Base-by-base conservation (phyloP, 306 rosid genomes). In the Vigna radiata region DNA sequence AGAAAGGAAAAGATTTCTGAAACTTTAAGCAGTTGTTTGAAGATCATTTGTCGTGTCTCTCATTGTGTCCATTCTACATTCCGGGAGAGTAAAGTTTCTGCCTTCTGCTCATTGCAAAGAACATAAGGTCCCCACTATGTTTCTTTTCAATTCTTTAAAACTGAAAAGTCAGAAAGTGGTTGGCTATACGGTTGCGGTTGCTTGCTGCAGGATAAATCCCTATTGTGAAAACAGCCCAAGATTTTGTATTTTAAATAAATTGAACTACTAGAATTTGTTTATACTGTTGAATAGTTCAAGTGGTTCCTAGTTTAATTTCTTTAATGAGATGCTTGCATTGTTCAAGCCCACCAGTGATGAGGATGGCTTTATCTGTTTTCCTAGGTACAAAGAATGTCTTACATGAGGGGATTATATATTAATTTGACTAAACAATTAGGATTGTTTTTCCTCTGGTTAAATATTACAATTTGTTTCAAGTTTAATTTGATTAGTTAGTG, bases 11-110 rank as follows among this genome's bases (percentile, higher is more conserved):
- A 54, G 18, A 2, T 29, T 9, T 25, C 56, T 71, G 29, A 61
- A 79, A 70, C 53, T 75, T 81, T 29, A 58, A 70, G 70, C 53
- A 1, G 55, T n/a, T 47, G 67, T 67, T 50, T 8, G 54, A 70
- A 64, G 56, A 47, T 50, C 11, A 41, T 39, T 69, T 58, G 79
- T 59, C 68, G 23, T 50, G 48, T 58, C 39, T 53, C 66, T 54
- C 79, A 70, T 74, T 73, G 19, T 79, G 72, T 76, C 79, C 16
- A 44, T 47, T 76, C 72, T 77, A 12, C 88, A 63, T 87, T 14
- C 73, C 73, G 37, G 63, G 64, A 82, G 84, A 82, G 88, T 54
- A 41, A 82, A 76, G 88, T 55, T 68, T 87, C 49, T 79, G 73
- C 54, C 5, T 71, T 62, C 49, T 68, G 79, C 67, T 47, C 68